A percentile compares a stretch with the other conserved stretches of the same genome.
These are phyloP conservation scores for Trichomonas gallinae DNA, from an alignment of 208 protist genomes.

Conservation along the genomic window DNA sequence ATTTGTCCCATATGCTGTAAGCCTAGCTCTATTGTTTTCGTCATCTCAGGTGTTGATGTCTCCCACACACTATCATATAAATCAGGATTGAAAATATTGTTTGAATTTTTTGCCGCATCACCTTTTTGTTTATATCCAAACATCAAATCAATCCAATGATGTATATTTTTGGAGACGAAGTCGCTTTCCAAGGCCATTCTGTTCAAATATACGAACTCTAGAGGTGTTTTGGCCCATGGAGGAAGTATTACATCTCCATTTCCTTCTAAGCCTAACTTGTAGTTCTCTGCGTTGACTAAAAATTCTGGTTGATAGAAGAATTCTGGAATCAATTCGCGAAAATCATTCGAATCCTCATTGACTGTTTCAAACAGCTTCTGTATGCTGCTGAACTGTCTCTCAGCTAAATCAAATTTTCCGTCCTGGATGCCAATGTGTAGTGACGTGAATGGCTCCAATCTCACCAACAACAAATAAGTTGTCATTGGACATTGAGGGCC, in stretches of 20 bases:
- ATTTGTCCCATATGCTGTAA: neutral
- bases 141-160: constrained; percentile 72
- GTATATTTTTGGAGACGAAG: constrained; percentile 61
- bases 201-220: constrained; percentile 36
- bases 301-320: neutral
- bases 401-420: neutral
- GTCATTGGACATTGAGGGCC: neutral
- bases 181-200: constrained; percentile 39
- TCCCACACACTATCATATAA: neutral
- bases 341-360: neutral
- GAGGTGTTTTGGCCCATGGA: constrained; percentile 30
- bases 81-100: neutral
- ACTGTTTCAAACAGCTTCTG: neutral
- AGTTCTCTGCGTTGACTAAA: neutral
- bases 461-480: neutral
- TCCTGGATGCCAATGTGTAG: neutral
- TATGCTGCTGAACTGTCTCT: neutral
- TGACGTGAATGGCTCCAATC: neutral
- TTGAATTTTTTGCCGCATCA: neutral
- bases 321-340: neutral
- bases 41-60: neutral
- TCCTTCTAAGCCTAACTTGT: neutral
- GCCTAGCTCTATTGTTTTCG: neutral
- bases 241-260: constrained; percentile 37
- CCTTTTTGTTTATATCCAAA: neutral